Evolutionary conservation across 345 rosid species (phyloP).

Genomic region (Citrus sinensis): DVS_A1.0 CM039162.1:29563501-29564000

Average conservation of each 20-base stretch:
- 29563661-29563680: slow-evolving; percentile 99
- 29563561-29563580: slow-evolving; percentile 2
- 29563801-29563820: slow-evolving; percentile 98
- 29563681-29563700: slow-evolving; percentile 88
- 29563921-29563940: not conserved
- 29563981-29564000: not conserved
- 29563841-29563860: slow-evolving; percentile 96
- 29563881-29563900: slow-evolving; percentile 43
- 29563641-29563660: slow-evolving; percentile 93
- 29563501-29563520: slow-evolving; percentile 93
- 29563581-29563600: not conserved
- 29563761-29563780: slow-evolving; percentile 69
- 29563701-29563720: slow-evolving; percentile 80
- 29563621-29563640: slow-evolving; percentile 51
- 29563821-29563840: slow-evolving; percentile 85
- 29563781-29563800: slow-evolving; percentile 96
- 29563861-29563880: slow-evolving; percentile 97
- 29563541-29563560: slow-evolving; percentile 57
- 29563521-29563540: slow-evolving; percentile 98
- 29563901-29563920: slow-evolving; percentile 25
- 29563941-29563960: not conserved
- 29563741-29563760: slow-evolving; percentile 97
- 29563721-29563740: slow-evolving; percentile 91
- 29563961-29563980: not conserved
- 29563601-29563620: not conserved